A percentile compares a stretch with the other conserved stretches of the same genome.
phyloP scores from a whole-genome alignment of 805 yeast genomes.

The Zygoascus ofunaensis region DNA sequence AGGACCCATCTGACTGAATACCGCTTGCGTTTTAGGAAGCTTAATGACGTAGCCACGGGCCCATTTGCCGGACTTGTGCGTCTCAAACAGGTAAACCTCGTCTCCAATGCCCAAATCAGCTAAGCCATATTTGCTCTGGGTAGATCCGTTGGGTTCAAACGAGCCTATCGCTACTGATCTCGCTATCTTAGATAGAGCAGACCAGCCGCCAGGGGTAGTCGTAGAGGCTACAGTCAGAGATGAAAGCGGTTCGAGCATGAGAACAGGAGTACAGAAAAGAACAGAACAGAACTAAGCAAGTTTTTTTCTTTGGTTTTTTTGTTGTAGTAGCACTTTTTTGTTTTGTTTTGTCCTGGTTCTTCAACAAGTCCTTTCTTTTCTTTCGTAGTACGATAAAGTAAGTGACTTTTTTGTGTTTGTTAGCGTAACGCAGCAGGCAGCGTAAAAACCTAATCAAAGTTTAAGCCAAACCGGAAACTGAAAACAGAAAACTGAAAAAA shows the following conservation, averaged over 20 bases:
- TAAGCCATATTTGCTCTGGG: slow-evolving; percentile 33
- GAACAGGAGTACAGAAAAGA: too few species aligned
- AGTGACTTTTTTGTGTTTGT: too few species aligned
- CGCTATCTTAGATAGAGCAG: slow-evolving; percentile 35
- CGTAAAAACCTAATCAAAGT: too few species aligned
- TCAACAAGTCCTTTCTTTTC: too few species aligned
- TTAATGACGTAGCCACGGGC: slow-evolving; percentile 67
- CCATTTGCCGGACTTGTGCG: slow-evolving; percentile 49
- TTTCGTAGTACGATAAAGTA: too few species aligned
- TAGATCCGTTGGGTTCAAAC: slow-evolving; percentile 23
- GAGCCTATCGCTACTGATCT: slow-evolving; percentile 27
- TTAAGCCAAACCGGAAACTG: too few species aligned
- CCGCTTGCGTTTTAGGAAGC: slow-evolving; percentile 37
- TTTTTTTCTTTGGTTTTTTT: too few species aligned
- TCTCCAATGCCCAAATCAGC: slow-evolving; percentile 44
- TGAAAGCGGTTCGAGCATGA: background rate
- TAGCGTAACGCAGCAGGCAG: too few species aligned
- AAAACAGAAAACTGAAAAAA: too few species aligned
- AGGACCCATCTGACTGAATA: slow-evolving; percentile 23
- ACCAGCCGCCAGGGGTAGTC: slow-evolving; percentile 30
- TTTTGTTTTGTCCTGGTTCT: too few species aligned
- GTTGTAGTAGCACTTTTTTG: too few species aligned
- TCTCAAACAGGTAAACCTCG: slow-evolving; percentile 65
- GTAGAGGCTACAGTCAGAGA: background rate
- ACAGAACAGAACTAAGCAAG: too few species aligned